Percentiles rank a stretch among this genome's conserved stretches.
Conservation (phyloP, 208 protist species). For the Crithidia expoeki region DNA sequence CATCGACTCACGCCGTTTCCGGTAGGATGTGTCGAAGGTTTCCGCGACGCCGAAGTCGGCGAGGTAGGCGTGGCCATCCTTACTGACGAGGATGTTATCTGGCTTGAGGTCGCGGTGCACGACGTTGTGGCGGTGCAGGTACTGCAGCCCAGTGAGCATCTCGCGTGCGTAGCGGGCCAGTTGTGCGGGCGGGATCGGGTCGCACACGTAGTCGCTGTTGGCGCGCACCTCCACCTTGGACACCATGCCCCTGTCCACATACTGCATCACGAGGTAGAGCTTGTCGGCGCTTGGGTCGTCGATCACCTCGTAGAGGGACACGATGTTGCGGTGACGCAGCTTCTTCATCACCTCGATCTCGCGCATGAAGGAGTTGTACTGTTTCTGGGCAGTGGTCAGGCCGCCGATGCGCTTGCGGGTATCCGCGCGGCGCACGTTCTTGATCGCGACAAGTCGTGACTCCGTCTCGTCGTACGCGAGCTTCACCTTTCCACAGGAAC, state of each 20-base stretch:
- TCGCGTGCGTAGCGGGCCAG: constrained; percentile 55
- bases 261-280: constrained; percentile 94
- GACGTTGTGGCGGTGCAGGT: constrained; percentile 71
- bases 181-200: constrained; percentile 43
- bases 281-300: constrained; percentile 92
- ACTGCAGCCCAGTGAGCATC: constrained; percentile 63
- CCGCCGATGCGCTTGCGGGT: constrained; percentile 31
- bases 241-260: constrained; percentile 72
- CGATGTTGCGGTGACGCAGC: constrained; percentile 94
- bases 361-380: constrained; percentile 53
- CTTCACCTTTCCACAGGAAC: constrained; percentile 67
- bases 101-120: constrained; percentile 90
- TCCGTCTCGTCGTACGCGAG: constrained; percentile 48
- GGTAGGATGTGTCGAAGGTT: constrained; percentile 48
- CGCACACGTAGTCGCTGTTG: constrained; percentile 39
- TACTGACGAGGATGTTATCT: constrained; percentile 78
- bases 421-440: constrained; percentile 67
- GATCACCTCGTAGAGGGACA: constrained; percentile 94
- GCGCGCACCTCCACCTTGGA: constrained; percentile 35
- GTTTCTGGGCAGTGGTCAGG: constrained; percentile 35
- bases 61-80: constrained; percentile 54
- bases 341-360: constrained; percentile 96
- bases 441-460: constrained; percentile 59
- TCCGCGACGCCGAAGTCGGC: constrained; percentile 86
- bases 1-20: constrained; percentile 41